Evolutionary conservation across 2,329 filamentous ascomycete species (phyloP).

Genomic region (Fusarium pininemorale): DNA sequence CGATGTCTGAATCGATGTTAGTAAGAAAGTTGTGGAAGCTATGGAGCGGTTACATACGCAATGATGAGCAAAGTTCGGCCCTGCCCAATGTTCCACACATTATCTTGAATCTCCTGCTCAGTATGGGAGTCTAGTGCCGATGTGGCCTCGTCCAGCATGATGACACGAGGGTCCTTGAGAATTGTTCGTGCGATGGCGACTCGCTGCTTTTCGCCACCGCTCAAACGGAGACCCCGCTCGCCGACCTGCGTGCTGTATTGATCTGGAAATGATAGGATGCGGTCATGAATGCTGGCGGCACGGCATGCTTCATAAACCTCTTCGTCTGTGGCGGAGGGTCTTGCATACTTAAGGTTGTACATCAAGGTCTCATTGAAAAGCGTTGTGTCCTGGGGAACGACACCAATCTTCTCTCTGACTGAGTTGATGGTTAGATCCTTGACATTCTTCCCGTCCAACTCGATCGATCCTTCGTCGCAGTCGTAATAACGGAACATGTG

Average conservation of each 20-base stretch:
- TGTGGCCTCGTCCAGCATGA: slow-evolving; percentile 92
- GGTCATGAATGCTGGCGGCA: slow-evolving; percentile 91
- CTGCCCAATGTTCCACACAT: slow-evolving; percentile 80
- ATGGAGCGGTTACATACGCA: slow-evolving; percentile 66
- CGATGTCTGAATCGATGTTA: slow-evolving; percentile 66
- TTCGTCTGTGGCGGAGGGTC: slow-evolving; percentile 80
- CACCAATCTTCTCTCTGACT: slow-evolving; percentile 89
- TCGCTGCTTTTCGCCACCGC: slow-evolving; percentile 91
- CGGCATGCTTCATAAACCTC: slow-evolving; percentile 84
- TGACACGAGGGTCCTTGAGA: slow-evolving; percentile 89
- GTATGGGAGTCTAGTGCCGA: slow-evolving; percentile 92
- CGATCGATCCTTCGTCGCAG: slow-evolving; percentile 78
- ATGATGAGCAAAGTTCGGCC: slow-evolving; percentile 95
- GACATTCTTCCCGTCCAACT: slow-evolving; percentile 85
- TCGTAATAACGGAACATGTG: slow-evolving; percentile 98
- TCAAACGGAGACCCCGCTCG: slow-evolving; percentile 85
- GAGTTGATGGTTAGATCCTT: slow-evolving; percentile 91
- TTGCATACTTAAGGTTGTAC: slow-evolving; percentile 94
- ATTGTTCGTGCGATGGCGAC: slow-evolving; percentile 94
- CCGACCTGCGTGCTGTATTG: slow-evolving; percentile 90
- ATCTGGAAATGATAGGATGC: slow-evolving; percentile 88
- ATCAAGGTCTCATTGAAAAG: slow-evolving; percentile 94
- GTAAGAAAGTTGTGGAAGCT: not conserved
- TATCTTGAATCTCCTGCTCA: slow-evolving; percentile 90
- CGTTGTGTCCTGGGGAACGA: slow-evolving; percentile 96